These are phyloP conservation scores for Syncephalastrum sp. DNA, from an alignment of 371 early-diverging fungal species.

Conservation along the genomic window DNA sequence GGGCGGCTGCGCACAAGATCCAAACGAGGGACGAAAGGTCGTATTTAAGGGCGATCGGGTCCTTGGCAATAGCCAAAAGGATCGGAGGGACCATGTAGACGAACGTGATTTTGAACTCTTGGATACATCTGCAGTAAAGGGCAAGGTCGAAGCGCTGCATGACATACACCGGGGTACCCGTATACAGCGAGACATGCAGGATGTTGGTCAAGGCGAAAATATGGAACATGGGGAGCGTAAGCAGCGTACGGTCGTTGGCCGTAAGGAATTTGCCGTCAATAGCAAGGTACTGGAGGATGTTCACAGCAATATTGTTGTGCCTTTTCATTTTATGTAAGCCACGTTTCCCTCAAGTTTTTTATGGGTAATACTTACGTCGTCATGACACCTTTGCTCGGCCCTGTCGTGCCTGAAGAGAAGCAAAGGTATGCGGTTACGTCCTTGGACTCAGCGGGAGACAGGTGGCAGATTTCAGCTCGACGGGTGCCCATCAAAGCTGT, in stretches of 20 bases:
- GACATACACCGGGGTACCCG: slow-evolving; percentile 47
- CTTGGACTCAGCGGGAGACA: slow-evolving; percentile 24
- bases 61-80: slow-evolving; percentile 58
- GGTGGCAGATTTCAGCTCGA: slow-evolving; percentile 17
- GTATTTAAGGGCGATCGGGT: slow-evolving; percentile 62
- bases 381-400: slow-evolving; percentile 75
- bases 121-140: slow-evolving; percentile 54
- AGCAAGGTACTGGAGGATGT: slow-evolving; percentile 56
- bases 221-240: slow-evolving; percentile 81
- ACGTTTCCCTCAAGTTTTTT: background rate
- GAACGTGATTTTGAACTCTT: slow-evolving; percentile 55
- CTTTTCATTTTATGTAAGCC: slow-evolving; percentile 13
- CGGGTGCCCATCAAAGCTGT: slow-evolving; percentile 13
- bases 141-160: slow-evolving; percentile 68
- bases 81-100: slow-evolving; percentile 81
- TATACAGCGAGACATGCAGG: slow-evolving; percentile 26
- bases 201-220: slow-evolving; percentile 41
- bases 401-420: slow-evolving; percentile 83
- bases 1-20: slow-evolving; percentile 80
- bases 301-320: slow-evolving; percentile 76
- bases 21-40: slow-evolving; percentile 62
- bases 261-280: slow-evolving; percentile 23
- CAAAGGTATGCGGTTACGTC: slow-evolving; percentile 64
- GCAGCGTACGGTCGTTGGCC: slow-evolving; percentile 36
- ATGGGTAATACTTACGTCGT: slow-evolving; percentile 50